A percentile compares a stretch with the other conserved stretches of the same genome.
These are phyloP conservation scores for Xylariales sp. DNA, from an alignment of 2,329 filamentous ascomycete species.

Conservation along the genomic window DNA sequence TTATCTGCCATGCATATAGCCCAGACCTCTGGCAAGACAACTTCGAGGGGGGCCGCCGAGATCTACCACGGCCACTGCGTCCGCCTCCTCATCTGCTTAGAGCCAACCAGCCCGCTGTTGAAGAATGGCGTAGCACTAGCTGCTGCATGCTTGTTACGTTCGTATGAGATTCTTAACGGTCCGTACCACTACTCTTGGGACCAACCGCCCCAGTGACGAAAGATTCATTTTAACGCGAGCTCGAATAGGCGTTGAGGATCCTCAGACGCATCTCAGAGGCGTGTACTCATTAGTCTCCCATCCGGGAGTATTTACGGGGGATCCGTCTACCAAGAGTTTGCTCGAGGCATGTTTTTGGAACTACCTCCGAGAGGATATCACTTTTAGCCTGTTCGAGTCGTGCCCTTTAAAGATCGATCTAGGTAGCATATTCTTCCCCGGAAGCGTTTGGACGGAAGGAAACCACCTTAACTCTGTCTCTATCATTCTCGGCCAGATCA, in stretches of 20 bases:
- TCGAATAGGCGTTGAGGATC: constrained; percentile 30
- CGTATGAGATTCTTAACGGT: constrained; percentile 44
- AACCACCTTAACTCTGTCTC: constrained; percentile 35
- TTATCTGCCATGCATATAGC: constrained; percentile 35
- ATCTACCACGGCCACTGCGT: constrained; percentile 36
- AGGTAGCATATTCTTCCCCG: constrained; percentile 11
- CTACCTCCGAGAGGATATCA: constrained; percentile 48
- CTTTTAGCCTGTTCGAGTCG: constrained; percentile 41
- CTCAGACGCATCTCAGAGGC: constrained; percentile 40
- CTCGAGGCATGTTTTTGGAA: constrained; percentile 44
- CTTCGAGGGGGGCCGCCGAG: constrained; percentile 21
- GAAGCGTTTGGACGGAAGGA: constrained; percentile 17
- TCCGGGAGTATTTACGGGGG: not conserved
- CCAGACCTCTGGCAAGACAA: not conserved
- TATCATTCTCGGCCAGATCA: constrained; percentile 35
- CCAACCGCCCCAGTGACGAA: not conserved
- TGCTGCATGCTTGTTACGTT: constrained; percentile 41
- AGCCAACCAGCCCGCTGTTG: constrained; percentile 21
- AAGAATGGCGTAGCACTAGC: constrained; percentile 36
- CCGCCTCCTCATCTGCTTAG: constrained; percentile 31
- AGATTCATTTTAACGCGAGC: not conserved
- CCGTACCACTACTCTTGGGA: constrained; percentile 10
- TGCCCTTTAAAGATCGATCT: constrained; percentile 37
- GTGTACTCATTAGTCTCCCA: constrained; percentile 37
- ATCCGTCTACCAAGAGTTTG: constrained; percentile 22